Base-by-base conservation (phyloP, 257 asterid species). In the Przewalskia tangutica region DNA sequence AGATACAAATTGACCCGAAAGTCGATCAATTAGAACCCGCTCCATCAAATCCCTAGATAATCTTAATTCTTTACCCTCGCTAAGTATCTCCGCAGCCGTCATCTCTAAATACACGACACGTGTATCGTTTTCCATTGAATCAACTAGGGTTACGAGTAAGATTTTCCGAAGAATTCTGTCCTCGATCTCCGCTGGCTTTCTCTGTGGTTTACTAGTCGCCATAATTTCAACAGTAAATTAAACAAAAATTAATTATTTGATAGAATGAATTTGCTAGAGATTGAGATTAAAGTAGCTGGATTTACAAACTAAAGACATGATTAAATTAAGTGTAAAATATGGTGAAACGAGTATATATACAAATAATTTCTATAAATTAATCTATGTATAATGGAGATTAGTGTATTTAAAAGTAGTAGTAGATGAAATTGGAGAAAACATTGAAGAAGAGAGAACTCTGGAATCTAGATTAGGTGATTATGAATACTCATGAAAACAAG, bases 61-160 rank as follows among this genome's bases (percentile, higher is more conserved):
- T 75, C 80, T 89, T 84, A 96, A 89, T 36, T 90, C 95, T 84
- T 86, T 93, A 0, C 94, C 95, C 90, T 96, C 98, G 83, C 97
- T 93, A 81, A 96, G 67, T 75, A 96, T 81, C 90, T 96, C 98
- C 2, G 97, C 98, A 3, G 99, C 99, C 5, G 98, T 82, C 90
- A 88, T 85, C 85, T 94, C 97, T 50, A 94, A 85, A 68, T 91
- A 94, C 46, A 87, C 98, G 50, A 89, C 77, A 51, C 94, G 89
- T 2, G 91, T 85, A 85, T 96, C 99, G 79, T 23, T 89, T 62
- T 90, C 92, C 97, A 91, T 90, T 40, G 95, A 90, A 89, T 94
- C 98, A 71, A 88, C 70, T 58, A 93, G 88, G 17, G 95, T 85
- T 2, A 96, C 92, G 3, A 93, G 89, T 78, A 94, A 90, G 27